A percentile compares a stretch with the other conserved stretches of the same genome.
phyloP scores from a whole-genome alignment of 225 moss, liverwort and hornwort genomes.

The Rhytidiadelphus loreus region DNA sequence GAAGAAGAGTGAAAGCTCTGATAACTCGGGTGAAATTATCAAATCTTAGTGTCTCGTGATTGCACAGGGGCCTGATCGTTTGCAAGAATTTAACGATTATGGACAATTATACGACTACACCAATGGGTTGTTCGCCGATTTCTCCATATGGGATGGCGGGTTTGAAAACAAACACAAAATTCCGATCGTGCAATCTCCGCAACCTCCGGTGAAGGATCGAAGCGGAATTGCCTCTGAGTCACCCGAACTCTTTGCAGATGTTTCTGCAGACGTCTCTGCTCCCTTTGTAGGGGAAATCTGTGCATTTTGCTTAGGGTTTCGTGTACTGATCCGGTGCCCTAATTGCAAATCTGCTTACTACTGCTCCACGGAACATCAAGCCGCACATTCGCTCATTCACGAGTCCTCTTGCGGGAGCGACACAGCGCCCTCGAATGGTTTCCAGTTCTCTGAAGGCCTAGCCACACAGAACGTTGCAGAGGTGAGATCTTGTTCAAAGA shows the following conservation, averaged over 20 bases:
- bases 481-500: neutral
- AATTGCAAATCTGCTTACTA: neutral
- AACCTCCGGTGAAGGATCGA: neutral
- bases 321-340: neutral
- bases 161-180: neutral
- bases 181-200: neutral
- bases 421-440: neutral
- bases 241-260: neutral
- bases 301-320: slow-evolving; percentile 2
- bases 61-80: slow-evolving; percentile 4
- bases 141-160: slow-evolving; percentile 15
- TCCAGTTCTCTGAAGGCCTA: neutral
- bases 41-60: neutral
- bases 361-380: slow-evolving; percentile 1
- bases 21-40: neutral
- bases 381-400: neutral
- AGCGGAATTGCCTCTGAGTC: neutral
- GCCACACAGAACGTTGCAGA: neutral
- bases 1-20: neutral
- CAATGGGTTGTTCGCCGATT: slow-evolving; percentile 7
- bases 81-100: slow-evolving; percentile 9
- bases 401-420: neutral
- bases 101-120: slow-evolving; percentile 13
- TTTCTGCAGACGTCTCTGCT: neutral
- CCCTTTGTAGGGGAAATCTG: neutral